phyloP scores from a whole-genome alignment of 1,284 basidiomycete genomes.

The Ceratobasidium sp. region DNA sequence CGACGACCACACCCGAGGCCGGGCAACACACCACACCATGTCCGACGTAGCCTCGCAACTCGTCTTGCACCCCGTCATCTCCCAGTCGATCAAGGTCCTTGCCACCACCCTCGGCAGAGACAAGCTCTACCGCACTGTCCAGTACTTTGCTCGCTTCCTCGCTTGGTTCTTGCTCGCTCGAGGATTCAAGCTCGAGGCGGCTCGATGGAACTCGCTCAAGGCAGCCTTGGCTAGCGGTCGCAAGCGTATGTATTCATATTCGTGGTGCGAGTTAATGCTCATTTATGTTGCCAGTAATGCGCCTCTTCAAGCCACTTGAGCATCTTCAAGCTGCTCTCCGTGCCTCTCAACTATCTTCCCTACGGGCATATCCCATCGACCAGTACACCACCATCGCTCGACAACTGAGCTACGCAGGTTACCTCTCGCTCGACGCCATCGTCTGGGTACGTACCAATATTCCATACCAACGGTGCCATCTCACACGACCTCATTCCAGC shows the following conservation, averaged over 20 bases:
- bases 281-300: slow-evolving; percentile 73
- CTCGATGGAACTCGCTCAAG: slow-evolving; percentile 84
- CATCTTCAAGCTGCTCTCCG: slow-evolving; percentile 93
- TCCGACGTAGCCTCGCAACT: slow-evolving; percentile 70
- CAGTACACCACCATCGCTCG: slow-evolving; percentile 84
- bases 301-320: slow-evolving; percentile 94
- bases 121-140: slow-evolving; percentile 93
- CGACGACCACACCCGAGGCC: slow-evolving; percentile 5
- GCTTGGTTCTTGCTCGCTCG: slow-evolving; percentile 82
- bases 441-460: slow-evolving; percentile 77
- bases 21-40: slow-evolving; percentile 49
- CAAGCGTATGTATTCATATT: slow-evolving; percentile 70
- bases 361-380: slow-evolving; percentile 68
- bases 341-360: slow-evolving; percentile 66
- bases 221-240: slow-evolving; percentile 80
- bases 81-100: slow-evolving; percentile 80
- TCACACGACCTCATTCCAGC: slow-evolving; percentile 58
- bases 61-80: slow-evolving; percentile 85
- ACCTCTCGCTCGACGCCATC: slow-evolving; percentile 83
- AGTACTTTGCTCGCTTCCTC: slow-evolving; percentile 92
- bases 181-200: slow-evolving; percentile 74
- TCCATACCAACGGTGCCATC: not conserved
- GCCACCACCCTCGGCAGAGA: slow-evolving; percentile 88
- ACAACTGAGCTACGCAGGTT: slow-evolving; percentile 93
- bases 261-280: not conserved